These are phyloP conservation scores for Rheum nobile DNA, from an alignment of 148 eudicot genomes.

Conservation along the genomic window DNA sequence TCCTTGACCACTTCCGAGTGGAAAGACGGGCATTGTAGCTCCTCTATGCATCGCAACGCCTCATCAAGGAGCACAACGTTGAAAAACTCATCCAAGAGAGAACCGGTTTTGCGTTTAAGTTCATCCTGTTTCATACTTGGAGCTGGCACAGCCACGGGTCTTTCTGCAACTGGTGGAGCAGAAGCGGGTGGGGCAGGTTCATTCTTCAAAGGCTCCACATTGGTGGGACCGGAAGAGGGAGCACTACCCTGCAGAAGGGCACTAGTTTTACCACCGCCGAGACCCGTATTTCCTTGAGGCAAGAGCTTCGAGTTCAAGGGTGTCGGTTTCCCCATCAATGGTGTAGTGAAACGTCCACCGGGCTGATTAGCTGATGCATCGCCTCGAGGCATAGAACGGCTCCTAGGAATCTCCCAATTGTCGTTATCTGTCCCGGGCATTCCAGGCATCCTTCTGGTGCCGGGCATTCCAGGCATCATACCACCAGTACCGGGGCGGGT, in stretches of 20 bases:
- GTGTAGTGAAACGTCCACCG: slow-evolving; percentile 38
- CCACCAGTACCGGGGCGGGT: slow-evolving; percentile 85
- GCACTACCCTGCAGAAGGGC: slow-evolving; percentile 82
- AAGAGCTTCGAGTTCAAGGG: slow-evolving; percentile 42
- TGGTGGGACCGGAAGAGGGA: slow-evolving; percentile 25
- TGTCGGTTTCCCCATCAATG: slow-evolving; percentile 38
- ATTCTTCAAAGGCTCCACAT: slow-evolving; percentile 16
- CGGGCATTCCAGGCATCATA: slow-evolving; percentile 98
- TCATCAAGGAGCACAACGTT: slow-evolving; percentile 54
- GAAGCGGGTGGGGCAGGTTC: slow-evolving; percentile 19
- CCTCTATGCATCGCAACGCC: slow-evolving; percentile 66
- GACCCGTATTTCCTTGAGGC: slow-evolving; percentile 68
- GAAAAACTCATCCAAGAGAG: slow-evolving; percentile 65
- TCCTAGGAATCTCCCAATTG: slow-evolving; percentile 80
- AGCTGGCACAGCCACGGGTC: neutral
- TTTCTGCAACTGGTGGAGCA: slow-evolving; percentile 14
- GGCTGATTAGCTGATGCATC: slow-evolving; percentile 13
- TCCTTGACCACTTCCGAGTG: slow-evolving; percentile 65
- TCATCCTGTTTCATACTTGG: slow-evolving; percentile 6
- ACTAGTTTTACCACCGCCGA: slow-evolving; percentile 50
- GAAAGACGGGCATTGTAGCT: slow-evolving; percentile 63
- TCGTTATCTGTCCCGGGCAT: slow-evolving; percentile 65
- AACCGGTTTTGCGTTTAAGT: slow-evolving; percentile 11
- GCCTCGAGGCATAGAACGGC: slow-evolving; percentile 55
- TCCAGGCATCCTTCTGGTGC: slow-evolving; percentile 59